A percentile compares a stretch with the other conserved stretches of the same genome.
phyloP scores from a whole-genome alignment of 805 yeast genomes.

The Ogataea pignaliae region DNA sequence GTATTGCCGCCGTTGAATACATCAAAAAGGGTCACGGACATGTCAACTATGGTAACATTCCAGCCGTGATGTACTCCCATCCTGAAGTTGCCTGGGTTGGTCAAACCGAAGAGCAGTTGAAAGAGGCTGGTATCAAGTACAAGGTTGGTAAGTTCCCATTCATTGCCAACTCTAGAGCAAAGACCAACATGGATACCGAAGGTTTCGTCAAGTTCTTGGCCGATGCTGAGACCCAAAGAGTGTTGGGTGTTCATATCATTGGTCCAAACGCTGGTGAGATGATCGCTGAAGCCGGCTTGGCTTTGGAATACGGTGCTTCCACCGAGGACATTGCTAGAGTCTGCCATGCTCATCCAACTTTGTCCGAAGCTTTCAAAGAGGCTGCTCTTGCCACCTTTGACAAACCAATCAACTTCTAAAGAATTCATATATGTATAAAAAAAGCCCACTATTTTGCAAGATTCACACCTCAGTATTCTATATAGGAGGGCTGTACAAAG shows the following conservation, averaged over 20 bases:
- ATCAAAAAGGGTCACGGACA: constrained; percentile 94
- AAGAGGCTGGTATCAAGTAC: constrained; percentile 87
- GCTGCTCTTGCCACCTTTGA: constrained; percentile 91
- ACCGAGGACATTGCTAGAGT: constrained; percentile 97
- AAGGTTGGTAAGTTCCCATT: constrained; percentile 98
- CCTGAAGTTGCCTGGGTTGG: constrained; percentile 99
- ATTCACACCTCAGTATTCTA: no score
- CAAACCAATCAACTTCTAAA: constrained; percentile 83
- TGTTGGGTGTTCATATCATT: constrained; percentile 92
- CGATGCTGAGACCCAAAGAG: constrained; percentile 95
- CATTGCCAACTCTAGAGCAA: constrained; percentile 98
- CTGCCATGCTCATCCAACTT: constrained; percentile 98
- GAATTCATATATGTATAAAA: no score
- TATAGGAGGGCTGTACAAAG: no score
- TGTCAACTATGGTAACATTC: constrained; percentile 96
- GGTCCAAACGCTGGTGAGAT: constrained; percentile 99
- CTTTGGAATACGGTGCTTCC: constrained; percentile 97
- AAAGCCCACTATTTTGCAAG: no score
- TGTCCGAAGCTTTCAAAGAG: constrained; percentile 97
- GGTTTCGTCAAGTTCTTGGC: constrained; percentile 95
- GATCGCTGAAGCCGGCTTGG: constrained; percentile 98
- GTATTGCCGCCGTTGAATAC: constrained; percentile 96
- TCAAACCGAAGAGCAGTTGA: constrained; percentile 89
- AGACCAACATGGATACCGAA: constrained; percentile 94
- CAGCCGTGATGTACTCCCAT: constrained; percentile 98